These are phyloP conservation scores for Pyrus hybrid DNA, from an alignment of 331 rosid genomes.

Conservation along the genomic window DNA sequence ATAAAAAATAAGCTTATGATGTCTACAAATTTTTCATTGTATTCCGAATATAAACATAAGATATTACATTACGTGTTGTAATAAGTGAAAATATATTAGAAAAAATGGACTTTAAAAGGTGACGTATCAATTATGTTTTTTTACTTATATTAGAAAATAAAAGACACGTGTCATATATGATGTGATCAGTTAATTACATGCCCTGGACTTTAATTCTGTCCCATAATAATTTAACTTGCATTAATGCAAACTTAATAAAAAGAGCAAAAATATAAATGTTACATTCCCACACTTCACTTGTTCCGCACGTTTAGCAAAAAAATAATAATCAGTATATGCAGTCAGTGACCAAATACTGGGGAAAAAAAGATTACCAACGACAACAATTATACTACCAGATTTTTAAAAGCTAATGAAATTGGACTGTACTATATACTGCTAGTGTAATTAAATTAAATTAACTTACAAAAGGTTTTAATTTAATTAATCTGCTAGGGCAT, in stretches of 20 bases:
- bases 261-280: constrained; percentile 10
- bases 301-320: constrained; percentile 17
- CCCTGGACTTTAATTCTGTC: constrained; percentile 7
- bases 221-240: background rate
- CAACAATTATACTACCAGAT: background rate
- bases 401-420: background rate
- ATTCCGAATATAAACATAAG: too few species aligned
- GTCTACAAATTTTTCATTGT: too few species aligned
- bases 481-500: constrained; percentile 40
- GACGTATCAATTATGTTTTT: too few species aligned
- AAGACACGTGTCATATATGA: too few species aligned
- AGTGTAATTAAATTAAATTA: constrained; percentile 3
- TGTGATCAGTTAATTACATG: too few species aligned
- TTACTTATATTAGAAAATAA: too few species aligned
- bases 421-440: background rate
- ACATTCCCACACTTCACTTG: constrained; percentile 43
- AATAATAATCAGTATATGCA: constrained; percentile 1
- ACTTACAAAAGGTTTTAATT: background rate
- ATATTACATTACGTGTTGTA: too few species aligned
- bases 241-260: background rate
- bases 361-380: background rate
- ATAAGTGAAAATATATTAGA: too few species aligned
- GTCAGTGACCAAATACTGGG: background rate
- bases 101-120: too few species aligned
- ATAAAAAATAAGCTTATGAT: too few species aligned